These are phyloP conservation scores for Verbena officinalis DNA, from an alignment of 257 asterid species.

Conservation along the genomic window DNA sequence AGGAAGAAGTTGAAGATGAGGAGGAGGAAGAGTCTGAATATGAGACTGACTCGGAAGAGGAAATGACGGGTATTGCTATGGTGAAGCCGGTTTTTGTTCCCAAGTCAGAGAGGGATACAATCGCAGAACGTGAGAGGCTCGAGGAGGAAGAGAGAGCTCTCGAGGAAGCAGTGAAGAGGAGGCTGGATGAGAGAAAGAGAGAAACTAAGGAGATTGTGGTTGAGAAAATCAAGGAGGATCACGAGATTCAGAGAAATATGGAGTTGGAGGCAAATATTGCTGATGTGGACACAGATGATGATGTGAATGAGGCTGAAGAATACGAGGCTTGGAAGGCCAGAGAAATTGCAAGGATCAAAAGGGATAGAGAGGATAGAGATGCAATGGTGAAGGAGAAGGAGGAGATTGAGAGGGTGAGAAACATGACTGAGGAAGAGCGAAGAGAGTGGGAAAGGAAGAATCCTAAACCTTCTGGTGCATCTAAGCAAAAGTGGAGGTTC, in stretches of 20 bases:
- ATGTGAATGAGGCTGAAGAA: slow-evolving; percentile 86
- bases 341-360: slow-evolving; percentile 95
- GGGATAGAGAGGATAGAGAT: slow-evolving; percentile 90
- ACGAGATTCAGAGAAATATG: slow-evolving; percentile 75
- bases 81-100: slow-evolving; percentile 86
- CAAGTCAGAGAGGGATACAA: slow-evolving; percentile 77
- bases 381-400: slow-evolving; percentile 82
- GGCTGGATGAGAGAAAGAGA: slow-evolving; percentile 72
- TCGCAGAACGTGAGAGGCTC: slow-evolving; percentile 87
- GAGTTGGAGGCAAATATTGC: slow-evolving; percentile 72
- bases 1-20: slow-evolving; percentile 65
- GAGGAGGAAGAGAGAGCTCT: slow-evolving; percentile 88
- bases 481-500: slow-evolving; percentile 78
- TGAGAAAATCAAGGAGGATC: slow-evolving; percentile 85
- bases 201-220: slow-evolving; percentile 82
- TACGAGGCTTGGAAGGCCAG: slow-evolving; percentile 96
- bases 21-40: slow-evolving; percentile 76
- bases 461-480: slow-evolving; percentile 51
- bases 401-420: slow-evolving; percentile 89
- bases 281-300: slow-evolving; percentile 95
- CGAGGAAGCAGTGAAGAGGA: slow-evolving; percentile 70
- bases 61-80: slow-evolving; percentile 65
- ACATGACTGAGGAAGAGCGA: slow-evolving; percentile 97
- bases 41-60: slow-evolving; percentile 93
- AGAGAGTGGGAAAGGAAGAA: slow-evolving; percentile 98